These are phyloP conservation scores for Abrus precatorius DNA, from an alignment of 306 rosid species.

Conservation along the genomic window DNA sequence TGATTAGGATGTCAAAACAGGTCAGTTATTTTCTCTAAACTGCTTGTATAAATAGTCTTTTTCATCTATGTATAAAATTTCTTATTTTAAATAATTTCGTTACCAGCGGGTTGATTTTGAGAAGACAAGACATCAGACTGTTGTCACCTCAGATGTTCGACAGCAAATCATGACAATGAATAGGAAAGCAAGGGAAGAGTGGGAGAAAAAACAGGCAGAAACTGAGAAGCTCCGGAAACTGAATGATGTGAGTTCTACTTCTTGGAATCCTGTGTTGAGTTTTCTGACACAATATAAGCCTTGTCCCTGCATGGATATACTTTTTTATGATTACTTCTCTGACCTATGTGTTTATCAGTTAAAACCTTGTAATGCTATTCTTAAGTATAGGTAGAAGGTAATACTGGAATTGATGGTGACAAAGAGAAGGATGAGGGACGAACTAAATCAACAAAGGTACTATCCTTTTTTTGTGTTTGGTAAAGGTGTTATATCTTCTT, in stretches of 20 bases:
- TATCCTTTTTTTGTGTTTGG: not conserved
- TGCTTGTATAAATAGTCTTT: constrained; percentile 36
- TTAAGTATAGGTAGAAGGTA: constrained; percentile 66
- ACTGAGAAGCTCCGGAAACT: constrained; percentile 76
- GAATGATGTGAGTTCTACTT: constrained; percentile 71
- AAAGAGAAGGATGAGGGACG: constrained; percentile 93
- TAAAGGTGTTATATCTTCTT: constrained; percentile 8
- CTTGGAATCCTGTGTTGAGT: constrained; percentile 16
- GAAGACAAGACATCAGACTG: constrained; percentile 73
- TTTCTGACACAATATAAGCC: constrained; percentile 18
- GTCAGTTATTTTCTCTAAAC: constrained; percentile 55
- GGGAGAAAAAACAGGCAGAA: constrained; percentile 92
- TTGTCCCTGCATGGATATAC: constrained; percentile 22
- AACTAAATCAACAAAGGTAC: constrained; percentile 75
- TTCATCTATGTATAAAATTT: constrained; percentile 30
- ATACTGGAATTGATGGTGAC: constrained; percentile 73
- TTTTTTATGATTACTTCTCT: constrained; percentile 6
- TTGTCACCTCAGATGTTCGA: constrained; percentile 78
- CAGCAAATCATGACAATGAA: constrained; percentile 78
- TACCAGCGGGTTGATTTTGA: constrained; percentile 83
- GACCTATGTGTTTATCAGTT: constrained; percentile 15
- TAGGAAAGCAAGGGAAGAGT: constrained; percentile 82
- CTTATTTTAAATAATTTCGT: constrained; percentile 44
- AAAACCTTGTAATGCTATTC: constrained; percentile 36
- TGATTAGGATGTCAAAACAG: constrained; percentile 93